phyloP scores from a whole-genome alignment of 2,329 filamentous ascomycete genomes.

The Thelonectria rubi region DNA sequence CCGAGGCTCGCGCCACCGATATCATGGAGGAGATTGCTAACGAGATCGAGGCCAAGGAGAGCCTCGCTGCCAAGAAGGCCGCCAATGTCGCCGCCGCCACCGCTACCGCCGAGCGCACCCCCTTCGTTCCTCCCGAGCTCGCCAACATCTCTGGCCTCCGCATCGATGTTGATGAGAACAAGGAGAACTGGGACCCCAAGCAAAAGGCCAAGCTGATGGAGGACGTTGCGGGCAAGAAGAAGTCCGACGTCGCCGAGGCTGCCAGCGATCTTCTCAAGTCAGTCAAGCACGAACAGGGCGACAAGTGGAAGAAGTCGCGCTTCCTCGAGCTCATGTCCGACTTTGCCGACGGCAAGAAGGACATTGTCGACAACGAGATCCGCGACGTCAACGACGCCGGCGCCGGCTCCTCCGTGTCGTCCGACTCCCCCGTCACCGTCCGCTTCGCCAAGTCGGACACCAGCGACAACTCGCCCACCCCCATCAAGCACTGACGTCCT shows the following conservation, averaged over 20 bases:
- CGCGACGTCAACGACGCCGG: conserved; percentile 42
- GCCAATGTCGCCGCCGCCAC: not conserved
- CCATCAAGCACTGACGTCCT: conserved; percentile 30
- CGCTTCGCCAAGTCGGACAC: conserved; percentile 32
- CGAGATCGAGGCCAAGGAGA: conserved; percentile 51
- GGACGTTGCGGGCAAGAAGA: conserved; percentile 31
- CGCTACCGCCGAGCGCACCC: not conserved
- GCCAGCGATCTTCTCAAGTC: conserved; percentile 54
- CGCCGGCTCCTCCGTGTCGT: too few species aligned
- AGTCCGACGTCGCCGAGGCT: conserved; percentile 53
- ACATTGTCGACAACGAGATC: conserved; percentile 55
- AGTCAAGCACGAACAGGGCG: conserved; percentile 55
- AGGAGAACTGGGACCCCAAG: conserved; percentile 27
- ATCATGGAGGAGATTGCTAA: conserved; percentile 55
- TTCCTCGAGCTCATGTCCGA: conserved; percentile 57
- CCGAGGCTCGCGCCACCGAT: conserved; percentile 49
- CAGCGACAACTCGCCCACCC: conserved; percentile 12
- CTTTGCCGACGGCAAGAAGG: conserved; percentile 55
- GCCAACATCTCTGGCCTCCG: conserved; percentile 40
- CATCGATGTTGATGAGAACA: conserved; percentile 27
- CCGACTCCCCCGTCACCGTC: not conserved
- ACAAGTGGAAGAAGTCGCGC: conserved; percentile 58
- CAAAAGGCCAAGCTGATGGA: conserved; percentile 15
- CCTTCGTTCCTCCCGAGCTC: conserved; percentile 43
- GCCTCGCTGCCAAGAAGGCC: conserved; percentile 13